phyloP scores from a whole-genome alignment of 192 early-diverging fungal genomes.

The Chytriomyces sp. region DNA sequence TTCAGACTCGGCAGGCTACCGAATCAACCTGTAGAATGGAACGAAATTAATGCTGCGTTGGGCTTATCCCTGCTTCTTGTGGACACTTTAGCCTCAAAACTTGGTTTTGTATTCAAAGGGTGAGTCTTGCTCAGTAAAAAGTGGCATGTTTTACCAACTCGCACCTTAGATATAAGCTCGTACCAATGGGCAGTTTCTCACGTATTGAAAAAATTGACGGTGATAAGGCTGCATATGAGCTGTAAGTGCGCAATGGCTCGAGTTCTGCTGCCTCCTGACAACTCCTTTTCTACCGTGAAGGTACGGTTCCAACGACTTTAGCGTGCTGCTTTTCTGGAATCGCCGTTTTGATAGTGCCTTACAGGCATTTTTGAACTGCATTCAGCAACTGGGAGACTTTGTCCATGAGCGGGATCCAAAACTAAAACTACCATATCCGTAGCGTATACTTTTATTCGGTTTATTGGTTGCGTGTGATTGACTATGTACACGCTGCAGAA shows the following conservation, averaged over 20 bases:
- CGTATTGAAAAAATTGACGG: constrained; percentile 82
- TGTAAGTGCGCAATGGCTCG: constrained; percentile 53
- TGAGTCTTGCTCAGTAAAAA: constrained; percentile 29
- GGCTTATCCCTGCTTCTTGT: constrained; percentile 86
- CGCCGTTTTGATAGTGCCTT: constrained; percentile 85
- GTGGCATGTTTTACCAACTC: neutral
- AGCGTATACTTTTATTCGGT: neutral
- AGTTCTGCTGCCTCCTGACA: neutral
- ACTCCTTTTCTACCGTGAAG: constrained; percentile 38
- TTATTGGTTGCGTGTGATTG: neutral
- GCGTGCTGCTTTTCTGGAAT: constrained; percentile 79
- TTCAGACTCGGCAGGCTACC: no score
- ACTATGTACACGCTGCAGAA: constrained; percentile 44
- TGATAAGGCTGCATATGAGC: constrained; percentile 74
- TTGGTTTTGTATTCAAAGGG: constrained; percentile 79
- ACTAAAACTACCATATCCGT: constrained; percentile 84
- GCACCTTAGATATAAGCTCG: constrained; percentile 69
- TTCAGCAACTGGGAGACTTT: constrained; percentile 85
- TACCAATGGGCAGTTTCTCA: constrained; percentile 92
- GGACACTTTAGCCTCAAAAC: constrained; percentile 82
- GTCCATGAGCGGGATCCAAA: constrained; percentile 72
- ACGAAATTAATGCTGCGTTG: constrained; percentile 95
- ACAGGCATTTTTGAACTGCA: constrained; percentile 85
- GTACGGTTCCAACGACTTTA: constrained; percentile 83
- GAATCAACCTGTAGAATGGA: constrained; percentile 75